These are phyloP conservation scores for Arxiozyma slooffiae DNA, from an alignment of 1,139 yeast genomes.

Conservation along the genomic window DNA sequence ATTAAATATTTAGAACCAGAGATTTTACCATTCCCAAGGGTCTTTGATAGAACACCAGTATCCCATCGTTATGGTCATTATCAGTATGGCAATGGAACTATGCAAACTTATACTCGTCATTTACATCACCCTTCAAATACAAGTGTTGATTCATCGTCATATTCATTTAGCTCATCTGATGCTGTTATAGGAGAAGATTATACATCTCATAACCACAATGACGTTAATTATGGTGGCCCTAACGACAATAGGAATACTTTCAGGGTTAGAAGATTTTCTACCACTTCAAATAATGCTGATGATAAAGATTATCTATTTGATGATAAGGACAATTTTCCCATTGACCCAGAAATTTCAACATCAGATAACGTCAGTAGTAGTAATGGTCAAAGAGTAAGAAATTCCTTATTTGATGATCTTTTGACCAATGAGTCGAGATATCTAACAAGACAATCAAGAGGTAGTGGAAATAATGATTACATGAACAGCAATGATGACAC, in stretches of 20 bases:
- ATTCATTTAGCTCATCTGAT: conserved; percentile 2
- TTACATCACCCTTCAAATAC: conserved; percentile 3
- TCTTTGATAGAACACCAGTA: conserved; percentile 16
- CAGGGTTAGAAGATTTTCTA: conserved; percentile 26
- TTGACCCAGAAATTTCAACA: conserved; percentile 5
- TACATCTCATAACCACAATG: neutral
- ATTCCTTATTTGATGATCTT: neutral
- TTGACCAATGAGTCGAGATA: neutral
- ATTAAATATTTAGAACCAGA: conserved; percentile 24
- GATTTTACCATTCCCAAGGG: conserved; percentile 27
- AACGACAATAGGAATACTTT: conserved; percentile 15
- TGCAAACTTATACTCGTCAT: neutral
- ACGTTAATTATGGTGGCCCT: neutral
- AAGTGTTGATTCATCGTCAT: conserved; percentile 2
- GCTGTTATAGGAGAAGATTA: neutral
- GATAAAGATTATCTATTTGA: conserved; percentile 3
- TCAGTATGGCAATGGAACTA: neutral
- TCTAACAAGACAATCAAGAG: neutral
- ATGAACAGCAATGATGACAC: conserved; percentile 2
- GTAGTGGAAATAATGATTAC: neutral
- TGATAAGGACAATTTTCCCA: conserved; percentile 1
- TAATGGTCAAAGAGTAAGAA: neutral
- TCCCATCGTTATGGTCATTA: conserved; percentile 5
- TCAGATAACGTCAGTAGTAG: neutral
- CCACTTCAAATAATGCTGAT: conserved; percentile 15